phyloP scores from a whole-genome alignment of 495 filamentous ascomycete species.

The Astrothelium subdiscretum region DNA sequence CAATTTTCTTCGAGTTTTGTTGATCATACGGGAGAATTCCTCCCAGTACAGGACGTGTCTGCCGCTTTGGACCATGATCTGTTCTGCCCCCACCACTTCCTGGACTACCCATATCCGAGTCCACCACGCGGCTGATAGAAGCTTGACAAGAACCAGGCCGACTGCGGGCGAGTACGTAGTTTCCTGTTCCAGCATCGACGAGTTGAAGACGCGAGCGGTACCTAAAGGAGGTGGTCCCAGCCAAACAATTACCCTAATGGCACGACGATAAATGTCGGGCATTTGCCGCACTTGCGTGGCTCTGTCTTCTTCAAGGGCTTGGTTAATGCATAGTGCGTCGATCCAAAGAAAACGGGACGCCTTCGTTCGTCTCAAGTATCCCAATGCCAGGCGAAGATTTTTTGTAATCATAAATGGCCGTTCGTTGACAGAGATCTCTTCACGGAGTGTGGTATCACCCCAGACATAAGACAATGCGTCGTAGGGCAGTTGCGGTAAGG shows the following conservation, averaged over 20 bases:
- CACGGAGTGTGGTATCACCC: slow-evolving; percentile 9
- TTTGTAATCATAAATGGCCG: background rate
- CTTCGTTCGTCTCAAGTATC: background rate
- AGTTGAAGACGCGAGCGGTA: background rate
- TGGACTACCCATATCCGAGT: background rate
- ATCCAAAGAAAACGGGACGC: background rate
- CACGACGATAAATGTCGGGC: background rate
- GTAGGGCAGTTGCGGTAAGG: background rate
- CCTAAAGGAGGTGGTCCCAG: background rate
- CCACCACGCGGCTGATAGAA: background rate
- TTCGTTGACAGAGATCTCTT: background rate
- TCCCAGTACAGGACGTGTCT: background rate
- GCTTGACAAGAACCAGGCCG: background rate
- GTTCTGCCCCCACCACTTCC: background rate
- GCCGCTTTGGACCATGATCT: background rate
- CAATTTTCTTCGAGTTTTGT: background rate
- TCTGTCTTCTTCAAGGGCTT: background rate
- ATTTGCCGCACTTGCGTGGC: background rate
- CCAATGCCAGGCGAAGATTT: background rate
- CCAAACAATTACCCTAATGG: background rate
- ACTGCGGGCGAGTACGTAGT: background rate
- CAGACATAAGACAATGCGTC: slow-evolving; percentile 7
- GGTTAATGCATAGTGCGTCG: slow-evolving; percentile 3
- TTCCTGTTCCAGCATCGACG: background rate
- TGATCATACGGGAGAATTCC: background rate